A percentile compares a stretch with the other conserved stretches of the same genome.
Evolutionary conservation across 2,329 filamentous ascomycete genomes (phyloP).

Genomic region (Cryoendolithus antarcticus): DNA sequence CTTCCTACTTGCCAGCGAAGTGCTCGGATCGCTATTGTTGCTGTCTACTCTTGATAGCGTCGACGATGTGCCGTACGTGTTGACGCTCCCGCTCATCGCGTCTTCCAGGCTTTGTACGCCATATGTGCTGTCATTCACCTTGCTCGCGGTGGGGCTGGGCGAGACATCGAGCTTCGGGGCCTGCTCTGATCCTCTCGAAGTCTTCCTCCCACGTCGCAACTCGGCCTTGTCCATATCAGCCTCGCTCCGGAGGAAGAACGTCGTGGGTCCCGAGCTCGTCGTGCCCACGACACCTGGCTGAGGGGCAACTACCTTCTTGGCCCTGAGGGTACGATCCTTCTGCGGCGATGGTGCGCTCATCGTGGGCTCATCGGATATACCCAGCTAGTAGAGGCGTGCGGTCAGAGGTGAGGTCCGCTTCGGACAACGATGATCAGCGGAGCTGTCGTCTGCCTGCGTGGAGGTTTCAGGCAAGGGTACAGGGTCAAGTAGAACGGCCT

Average conservation of each 20-base stretch:
- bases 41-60: constrained; percentile 14
- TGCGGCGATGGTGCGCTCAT: constrained; percentile 5
- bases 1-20: constrained; percentile 14
- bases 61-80: constrained; percentile 12
- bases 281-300: constrained; percentile 9
- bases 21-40: constrained; percentile 12
- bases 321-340: constrained; percentile 10
- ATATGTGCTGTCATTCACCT: constrained; percentile 34
- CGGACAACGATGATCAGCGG: too few relatives aligned
- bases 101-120: constrained; percentile 47
- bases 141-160: constrained; percentile 1
- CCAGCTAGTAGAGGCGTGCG: neutral
- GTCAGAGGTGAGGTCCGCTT: neutral
- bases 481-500: too few relatives aligned
- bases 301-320: constrained; percentile 9
- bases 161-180: constrained; percentile 1
- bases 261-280: constrained; percentile 35
- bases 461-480: too few relatives aligned
- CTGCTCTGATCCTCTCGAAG: constrained; percentile 11
- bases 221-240: constrained; percentile 30
- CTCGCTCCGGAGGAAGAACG: constrained; percentile 48
- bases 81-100: constrained; percentile 33
- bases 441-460: too few relatives aligned
- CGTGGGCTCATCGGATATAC: neutral
- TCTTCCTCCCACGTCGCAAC: constrained; percentile 13